Conservation (phyloP, 2,329 filamentous ascomycete species). For the Stylonectria norvegica region DNA sequence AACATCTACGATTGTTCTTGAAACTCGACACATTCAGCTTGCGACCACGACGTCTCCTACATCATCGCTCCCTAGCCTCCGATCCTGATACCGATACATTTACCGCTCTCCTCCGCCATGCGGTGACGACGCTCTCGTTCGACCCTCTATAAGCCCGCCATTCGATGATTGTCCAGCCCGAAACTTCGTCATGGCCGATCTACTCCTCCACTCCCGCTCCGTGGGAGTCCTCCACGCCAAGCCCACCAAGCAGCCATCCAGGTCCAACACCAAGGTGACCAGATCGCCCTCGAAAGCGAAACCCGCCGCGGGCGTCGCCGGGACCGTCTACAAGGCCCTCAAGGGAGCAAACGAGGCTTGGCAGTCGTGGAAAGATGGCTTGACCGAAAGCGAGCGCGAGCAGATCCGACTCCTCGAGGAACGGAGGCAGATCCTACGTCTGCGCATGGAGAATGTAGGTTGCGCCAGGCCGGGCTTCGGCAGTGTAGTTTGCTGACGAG, state of each 20-base stretch:
- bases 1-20: too few relatives aligned
- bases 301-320: slow-evolving; percentile 18
- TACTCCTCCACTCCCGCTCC: slow-evolving; percentile 25
- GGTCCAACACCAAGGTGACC: slow-evolving; percentile 25
- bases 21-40: too few relatives aligned
- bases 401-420: slow-evolving; percentile 49
- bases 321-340: slow-evolving; percentile 32
- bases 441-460: slow-evolving; percentile 64
- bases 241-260: slow-evolving; percentile 10
- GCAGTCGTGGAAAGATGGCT: slow-evolving; percentile 51
- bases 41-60: too few relatives aligned
- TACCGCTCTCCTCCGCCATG: slow-evolving; percentile 13
- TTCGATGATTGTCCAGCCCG: slow-evolving; percentile 8
- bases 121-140: slow-evolving; percentile 9
- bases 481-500: slow-evolving; percentile 5
- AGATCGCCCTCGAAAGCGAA: slow-evolving; percentile 13
- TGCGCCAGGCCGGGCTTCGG: not conserved
- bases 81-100: too few relatives aligned
- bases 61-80: too few relatives aligned
- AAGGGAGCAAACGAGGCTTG: slow-evolving; percentile 40
- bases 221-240: slow-evolving; percentile 21
- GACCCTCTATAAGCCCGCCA: slow-evolving; percentile 9
- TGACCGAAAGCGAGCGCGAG: slow-evolving; percentile 48
- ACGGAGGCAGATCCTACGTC: slow-evolving; percentile 58
- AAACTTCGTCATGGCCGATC: slow-evolving; percentile 25